A percentile compares a stretch with the other conserved stretches of the same genome.
Conservation (phyloP, 2,329 filamentous ascomycete genomes). For the Colletotrichum truncatum region DNA sequence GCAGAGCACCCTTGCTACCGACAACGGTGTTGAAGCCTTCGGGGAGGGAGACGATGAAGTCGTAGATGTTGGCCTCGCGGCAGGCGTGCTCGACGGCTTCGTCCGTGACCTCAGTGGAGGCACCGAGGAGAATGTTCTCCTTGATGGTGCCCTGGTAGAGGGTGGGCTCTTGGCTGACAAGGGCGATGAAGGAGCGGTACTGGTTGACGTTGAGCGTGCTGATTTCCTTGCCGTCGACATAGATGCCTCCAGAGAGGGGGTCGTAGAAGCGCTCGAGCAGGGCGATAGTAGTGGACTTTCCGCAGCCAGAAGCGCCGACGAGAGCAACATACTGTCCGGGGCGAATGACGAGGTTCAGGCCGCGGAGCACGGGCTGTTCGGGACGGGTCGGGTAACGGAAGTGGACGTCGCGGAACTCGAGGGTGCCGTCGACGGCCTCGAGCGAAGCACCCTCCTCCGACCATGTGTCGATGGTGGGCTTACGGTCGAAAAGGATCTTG, state of each 20-base stretch:
- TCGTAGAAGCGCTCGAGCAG: slow-evolving; percentile 96
- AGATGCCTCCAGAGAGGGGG: slow-evolving; percentile 80
- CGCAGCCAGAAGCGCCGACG: slow-evolving; percentile 93
- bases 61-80: slow-evolving; percentile 90
- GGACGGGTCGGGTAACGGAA: slow-evolving; percentile 94
- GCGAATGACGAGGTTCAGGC: slow-evolving; percentile 77
- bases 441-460: slow-evolving; percentile 73
- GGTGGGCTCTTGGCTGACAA: slow-evolving; percentile 94
- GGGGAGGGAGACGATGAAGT: slow-evolving; percentile 87
- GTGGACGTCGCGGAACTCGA: slow-evolving; percentile 93
- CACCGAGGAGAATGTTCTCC: slow-evolving; percentile 89
- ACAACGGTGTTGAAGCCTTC: slow-evolving; percentile 89
- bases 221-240: slow-evolving; percentile 85
- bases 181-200: slow-evolving; percentile 83
- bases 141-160: slow-evolving; percentile 91
- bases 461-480: slow-evolving; percentile 86
- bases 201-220: slow-evolving; percentile 83
- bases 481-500: slow-evolving; percentile 84
- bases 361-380: slow-evolving; percentile 90
- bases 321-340: slow-evolving; percentile 88
- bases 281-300: slow-evolving; percentile 93
- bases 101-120: slow-evolving; percentile 73
- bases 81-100: slow-evolving; percentile 80
- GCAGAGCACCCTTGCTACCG: slow-evolving; percentile 84
- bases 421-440: slow-evolving; percentile 73